phyloP scores from a whole-genome alignment of 2,329 filamentous ascomycete genomes.

The Diaporthe vaccinii region DNA sequence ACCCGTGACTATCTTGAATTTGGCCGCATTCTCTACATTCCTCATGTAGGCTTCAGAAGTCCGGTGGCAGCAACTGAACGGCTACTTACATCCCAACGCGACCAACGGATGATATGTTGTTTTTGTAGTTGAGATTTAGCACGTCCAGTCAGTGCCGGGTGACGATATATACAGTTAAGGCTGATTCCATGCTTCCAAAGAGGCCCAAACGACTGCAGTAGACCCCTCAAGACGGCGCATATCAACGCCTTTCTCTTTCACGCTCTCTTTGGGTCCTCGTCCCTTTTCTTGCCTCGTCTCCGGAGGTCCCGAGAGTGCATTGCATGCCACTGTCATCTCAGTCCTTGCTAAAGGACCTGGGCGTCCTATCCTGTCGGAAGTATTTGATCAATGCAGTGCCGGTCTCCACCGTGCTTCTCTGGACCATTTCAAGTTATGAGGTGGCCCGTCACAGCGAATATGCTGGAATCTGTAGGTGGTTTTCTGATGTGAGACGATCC shows the following conservation, averaged over 20 bases:
- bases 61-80: not conserved
- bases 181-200: not conserved
- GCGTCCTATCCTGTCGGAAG: not conserved
- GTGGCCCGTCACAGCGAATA: not conserved
- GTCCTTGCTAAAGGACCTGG: too few species aligned
- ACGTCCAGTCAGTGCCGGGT: not conserved
- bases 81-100: too few species aligned
- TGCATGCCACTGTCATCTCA: not conserved
- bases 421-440: not conserved
- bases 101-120: not conserved
- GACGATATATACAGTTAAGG: not conserved
- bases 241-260: too few species aligned
- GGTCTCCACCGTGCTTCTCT: not conserved
- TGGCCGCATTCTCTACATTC: not conserved
- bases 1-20: too few species aligned
- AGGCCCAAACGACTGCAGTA: not conserved
- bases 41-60: not conserved
- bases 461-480: not conserved
- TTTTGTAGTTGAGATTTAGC: not conserved
- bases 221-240: not conserved
- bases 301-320: not conserved
- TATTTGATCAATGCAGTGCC: too few species aligned
- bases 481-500: not conserved
- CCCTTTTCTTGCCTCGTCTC: not conserved
- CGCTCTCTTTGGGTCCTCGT: not conserved